phyloP scores from a whole-genome alignment of 2,329 filamentous ascomycete genomes.

The Ophioceras dolichostomum region DNA sequence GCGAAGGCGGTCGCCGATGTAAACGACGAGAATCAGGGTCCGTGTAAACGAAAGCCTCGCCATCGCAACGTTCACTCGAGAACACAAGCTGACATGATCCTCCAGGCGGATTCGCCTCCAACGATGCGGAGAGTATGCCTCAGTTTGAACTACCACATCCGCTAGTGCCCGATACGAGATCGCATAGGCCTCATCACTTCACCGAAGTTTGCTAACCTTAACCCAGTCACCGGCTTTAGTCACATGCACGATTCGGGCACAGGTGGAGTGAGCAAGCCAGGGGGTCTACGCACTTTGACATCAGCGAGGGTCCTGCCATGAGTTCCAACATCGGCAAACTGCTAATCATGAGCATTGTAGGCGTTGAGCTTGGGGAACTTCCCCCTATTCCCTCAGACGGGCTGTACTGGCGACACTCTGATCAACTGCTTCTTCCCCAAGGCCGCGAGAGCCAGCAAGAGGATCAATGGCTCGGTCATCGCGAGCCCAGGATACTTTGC shows the following conservation, averaged over 20 bases:
- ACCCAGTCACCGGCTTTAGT: slow-evolving; percentile 15
- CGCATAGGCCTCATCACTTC: no score
- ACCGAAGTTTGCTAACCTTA: no score
- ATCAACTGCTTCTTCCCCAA: slow-evolving; percentile 34
- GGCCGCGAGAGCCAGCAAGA: slow-evolving; percentile 23
- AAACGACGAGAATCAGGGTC: slow-evolving; percentile 10
- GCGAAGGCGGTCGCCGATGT: slow-evolving; percentile 16
- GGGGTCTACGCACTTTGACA: no score
- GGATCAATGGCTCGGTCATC: slow-evolving; percentile 28
- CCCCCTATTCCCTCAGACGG: slow-evolving; percentile 21
- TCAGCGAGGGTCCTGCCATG: no score
- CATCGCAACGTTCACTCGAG: not conserved
- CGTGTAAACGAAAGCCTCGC: not conserved
- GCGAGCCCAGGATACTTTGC: slow-evolving; percentile 40
- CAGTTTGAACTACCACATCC: no score
- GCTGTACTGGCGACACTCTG: slow-evolving; percentile 18
- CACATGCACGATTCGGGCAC: slow-evolving; percentile 19
- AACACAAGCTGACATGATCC: not conserved
- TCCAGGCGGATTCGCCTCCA: slow-evolving; percentile 13
- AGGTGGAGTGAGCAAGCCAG: slow-evolving; percentile 18
- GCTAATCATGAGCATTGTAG: no score
- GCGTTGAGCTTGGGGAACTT: slow-evolving; percentile 20
- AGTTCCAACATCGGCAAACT: no score
- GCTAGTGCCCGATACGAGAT: no score
- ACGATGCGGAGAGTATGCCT: slow-evolving; percentile 10